These are phyloP conservation scores for Drechslerella coelobrocha DNA, from an alignment of 2,329 filamentous ascomycete genomes.

Conservation along the genomic window DNA sequence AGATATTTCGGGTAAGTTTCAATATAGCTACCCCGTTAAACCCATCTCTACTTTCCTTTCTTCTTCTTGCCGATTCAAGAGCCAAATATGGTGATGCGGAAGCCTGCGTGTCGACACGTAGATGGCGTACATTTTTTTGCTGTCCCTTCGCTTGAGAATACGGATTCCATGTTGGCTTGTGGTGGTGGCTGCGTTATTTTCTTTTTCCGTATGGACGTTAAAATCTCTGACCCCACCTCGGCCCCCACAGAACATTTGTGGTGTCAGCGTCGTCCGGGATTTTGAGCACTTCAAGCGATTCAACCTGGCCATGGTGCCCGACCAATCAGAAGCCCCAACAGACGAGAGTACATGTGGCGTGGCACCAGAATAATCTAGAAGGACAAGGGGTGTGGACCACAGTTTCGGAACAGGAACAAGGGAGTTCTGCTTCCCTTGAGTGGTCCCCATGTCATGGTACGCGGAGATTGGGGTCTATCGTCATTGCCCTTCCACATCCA, in stretches of 20 bases:
- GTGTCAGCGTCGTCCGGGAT: conserved; percentile 79
- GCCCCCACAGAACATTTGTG: conserved; percentile 70
- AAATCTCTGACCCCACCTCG: conserved; percentile 35
- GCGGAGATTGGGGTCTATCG: conserved; percentile 9
- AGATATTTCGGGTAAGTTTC: conserved; percentile 75
- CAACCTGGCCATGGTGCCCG: conserved; percentile 65
- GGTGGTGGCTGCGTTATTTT: background rate
- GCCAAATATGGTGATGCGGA: conserved; percentile 12
- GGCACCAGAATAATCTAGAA: conserved; percentile 51
- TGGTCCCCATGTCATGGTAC: conserved; percentile 28
- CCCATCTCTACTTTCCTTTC: conserved; percentile 26
- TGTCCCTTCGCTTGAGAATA: conserved; percentile 39
- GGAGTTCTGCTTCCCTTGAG: conserved; percentile 29
- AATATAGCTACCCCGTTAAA: conserved; percentile 45
- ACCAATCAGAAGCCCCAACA: conserved; percentile 61
- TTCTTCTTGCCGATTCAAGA: conserved; percentile 22
- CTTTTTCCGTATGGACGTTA: conserved; percentile 28
- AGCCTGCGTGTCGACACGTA: conserved; percentile 18
- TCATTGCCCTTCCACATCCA: background rate
- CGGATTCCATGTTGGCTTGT: conserved; percentile 3
- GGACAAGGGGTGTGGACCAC: conserved; percentile 43
- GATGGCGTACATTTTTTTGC: conserved; percentile 4
- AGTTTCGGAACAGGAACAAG: conserved; percentile 50
- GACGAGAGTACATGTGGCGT: conserved; percentile 48
- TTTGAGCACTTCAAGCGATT: conserved; percentile 78